A percentile compares a stretch with the other conserved stretches of the same genome.
These are phyloP conservation scores for Saccharomycopsis schoenii DNA, from an alignment of 805 yeast species.

Conservation along the genomic window DNA sequence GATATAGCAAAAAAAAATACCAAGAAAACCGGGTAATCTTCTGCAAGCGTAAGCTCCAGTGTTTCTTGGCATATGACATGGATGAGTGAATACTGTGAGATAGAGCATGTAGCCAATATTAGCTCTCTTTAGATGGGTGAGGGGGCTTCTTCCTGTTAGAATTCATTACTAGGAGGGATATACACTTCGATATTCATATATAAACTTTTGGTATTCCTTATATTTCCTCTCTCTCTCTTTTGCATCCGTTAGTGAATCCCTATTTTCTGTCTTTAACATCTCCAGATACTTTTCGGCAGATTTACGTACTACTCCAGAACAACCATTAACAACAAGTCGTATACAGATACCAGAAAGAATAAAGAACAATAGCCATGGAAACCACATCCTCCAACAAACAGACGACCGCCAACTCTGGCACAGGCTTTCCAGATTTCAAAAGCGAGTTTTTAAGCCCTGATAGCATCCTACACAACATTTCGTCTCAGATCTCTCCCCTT, in stretches of 20 bases:
- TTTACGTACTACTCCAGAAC: too few relatives aligned
- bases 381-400: not conserved
- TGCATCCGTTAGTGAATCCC: too few relatives aligned
- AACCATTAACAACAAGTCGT: too few relatives aligned
- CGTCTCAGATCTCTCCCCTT: not conserved
- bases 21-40: not conserved
- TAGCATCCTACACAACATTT: not conserved
- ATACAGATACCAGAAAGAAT: not conserved
- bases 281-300: too few relatives aligned
- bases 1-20: not conserved
- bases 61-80: conserved; percentile 2
- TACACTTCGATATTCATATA: too few relatives aligned
- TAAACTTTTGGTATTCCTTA: too few relatives aligned
- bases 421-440: not conserved
- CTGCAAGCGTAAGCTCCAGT: not conserved
- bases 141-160: not conserved
- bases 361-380: not conserved
- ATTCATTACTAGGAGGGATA: too few relatives aligned
- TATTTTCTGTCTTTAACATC: too few relatives aligned
- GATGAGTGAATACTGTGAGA: not conserved
- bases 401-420: not conserved
- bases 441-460: not conserved
- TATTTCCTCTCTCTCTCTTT: too few relatives aligned
- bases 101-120: too few relatives aligned
- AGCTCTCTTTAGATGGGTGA: not conserved